Evolutionary conservation across 192 early-diverging fungal genomes (phyloP), one percentile per base, ranked within the genome.

Genomic region (Podila verticillata): DNA sequence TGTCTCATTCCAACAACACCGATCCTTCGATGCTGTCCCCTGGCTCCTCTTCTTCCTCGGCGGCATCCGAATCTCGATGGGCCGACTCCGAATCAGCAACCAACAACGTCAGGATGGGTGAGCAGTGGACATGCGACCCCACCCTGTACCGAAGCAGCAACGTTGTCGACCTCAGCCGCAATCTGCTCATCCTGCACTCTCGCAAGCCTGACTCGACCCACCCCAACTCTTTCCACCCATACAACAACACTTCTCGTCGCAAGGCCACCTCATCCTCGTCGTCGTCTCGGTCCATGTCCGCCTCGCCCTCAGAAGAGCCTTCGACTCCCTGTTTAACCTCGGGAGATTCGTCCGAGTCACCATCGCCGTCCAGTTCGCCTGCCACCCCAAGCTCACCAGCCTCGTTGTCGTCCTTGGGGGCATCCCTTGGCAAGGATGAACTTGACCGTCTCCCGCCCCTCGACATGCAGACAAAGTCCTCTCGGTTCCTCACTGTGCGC

Each of bases 41-140:
- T 17, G 32, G 57, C 58, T 17, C n/a, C 47, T 31, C 44, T 13
- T 24, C 51, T 47, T 35, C n/a, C 4, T 24, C 66, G 24, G 19
- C 51, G 36, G 61, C 22, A 61, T 47, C 63, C 8, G 57, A 22
- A 28, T 66, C 64, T 44, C 39, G 39, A 44, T 44, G 39, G 39
- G 39, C 39, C 57, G 39, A 51, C 32, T 12, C n/a, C 19, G 29
- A 19, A 15, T 39, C 67, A 5, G 19, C 67, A n/a, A n/a, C n/a
- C n/a, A n/a, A n/a, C 12, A 32, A 59, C 35, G 60, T 68, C 66
- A 68, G 59, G 28, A 30, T 75, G 22, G 67, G 75, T 57, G 65
- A 79, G 28, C 57, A 72, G 20, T 80, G 77, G 77, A 68, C 77
- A 34, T 72, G 63, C 70, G 77, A 80, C 68, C 77, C 77, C 12